A percentile compares a stretch with the other conserved stretches of the same genome.
Conservation (phyloP, 2,329 filamentous ascomycete species). For the Fusarium newnesense region DNA sequence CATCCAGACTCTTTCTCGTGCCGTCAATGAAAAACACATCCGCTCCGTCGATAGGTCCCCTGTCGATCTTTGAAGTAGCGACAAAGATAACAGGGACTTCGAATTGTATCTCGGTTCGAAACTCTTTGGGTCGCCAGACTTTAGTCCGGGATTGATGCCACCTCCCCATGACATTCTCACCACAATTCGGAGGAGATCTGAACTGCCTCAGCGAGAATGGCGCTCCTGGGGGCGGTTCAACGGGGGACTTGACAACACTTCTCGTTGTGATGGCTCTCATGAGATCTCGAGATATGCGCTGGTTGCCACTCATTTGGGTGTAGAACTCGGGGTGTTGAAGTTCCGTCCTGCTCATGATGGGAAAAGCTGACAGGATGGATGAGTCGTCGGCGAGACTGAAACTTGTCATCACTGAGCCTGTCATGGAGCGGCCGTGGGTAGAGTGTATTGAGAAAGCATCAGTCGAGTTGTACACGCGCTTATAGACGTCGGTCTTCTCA, state of each 20-base stretch:
- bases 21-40: conserved; percentile 11
- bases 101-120: conserved; percentile 12
- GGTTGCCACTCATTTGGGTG: background rate
- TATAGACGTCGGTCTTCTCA: conserved; percentile 1
- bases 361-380: conserved; percentile 16
- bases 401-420: conserved; percentile 11
- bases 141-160: conserved; percentile 19
- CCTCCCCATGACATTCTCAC: conserved; percentile 10
- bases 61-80: background rate
- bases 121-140: conserved; percentile 8
- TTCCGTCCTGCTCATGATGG: conserved; percentile 17
- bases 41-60: background rate
- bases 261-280: conserved; percentile 17
- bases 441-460: conserved; percentile 11
- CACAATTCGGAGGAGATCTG: conserved; percentile 11
- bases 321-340: conserved; percentile 21
- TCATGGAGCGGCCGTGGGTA: background rate
- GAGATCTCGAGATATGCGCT: conserved; percentile 4
- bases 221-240: background rate
- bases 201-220: conserved; percentile 21
- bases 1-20: conserved; percentile 11
- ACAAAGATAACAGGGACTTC: conserved; percentile 14
- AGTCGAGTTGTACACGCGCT: conserved; percentile 12
- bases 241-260: conserved; percentile 9
- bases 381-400: conserved; percentile 20